Base-by-base conservation (phyloP, 2,329 filamentous ascomycete species). In the Xylariomycetidae sp. region DNA sequence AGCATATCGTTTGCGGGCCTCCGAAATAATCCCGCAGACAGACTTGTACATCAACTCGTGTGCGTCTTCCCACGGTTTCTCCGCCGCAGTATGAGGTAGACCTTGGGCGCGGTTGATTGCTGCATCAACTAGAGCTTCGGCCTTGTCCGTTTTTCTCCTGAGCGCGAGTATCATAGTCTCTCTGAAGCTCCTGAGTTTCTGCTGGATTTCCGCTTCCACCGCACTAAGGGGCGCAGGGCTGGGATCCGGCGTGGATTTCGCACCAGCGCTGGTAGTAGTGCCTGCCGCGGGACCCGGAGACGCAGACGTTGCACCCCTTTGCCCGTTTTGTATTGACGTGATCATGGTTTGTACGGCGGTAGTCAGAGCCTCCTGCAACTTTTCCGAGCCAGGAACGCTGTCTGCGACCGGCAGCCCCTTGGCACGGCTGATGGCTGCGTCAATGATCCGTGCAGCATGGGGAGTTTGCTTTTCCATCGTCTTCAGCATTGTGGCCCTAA, bases 81-180 rank as follows among this genome's bases (percentile, higher is more conserved):
- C 41, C 8, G 43, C 43, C 16, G 42, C 48, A 10, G 42, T 22
- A 29, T 50, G 50, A 4, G 54, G 48, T 13, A 56, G 36, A 15
- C 54, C 53, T 34, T 49, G 50, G 20, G 54, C 54, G 30, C 50
- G 53, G 18, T 49, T 55, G 25, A 58, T 54, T 6, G 54, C 54
- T 12, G 52, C 47, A 22, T 58, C 54, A 6, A 58, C 47, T 20
- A 58, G 52, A 24, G 42, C 44, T 19, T 56, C 53, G 16, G 54
- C 54, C 16, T 51, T 48, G 12, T 53, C 47, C 4, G 50, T 56
- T 31, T 50, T 56, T 20, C 42, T 49, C 34, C 36, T 50, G 6
- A 58, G 46, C 20, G 52, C 45, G 10, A 41, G 37, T 32, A 57
- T 39, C 46, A 58, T 56, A n/a, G 40, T 55, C 7, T 53, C 44